These are phyloP conservation scores for Ascocoryne sarcoides DNA, from an alignment of 2,329 filamentous ascomycete genomes.

Conservation along the genomic window DNA sequence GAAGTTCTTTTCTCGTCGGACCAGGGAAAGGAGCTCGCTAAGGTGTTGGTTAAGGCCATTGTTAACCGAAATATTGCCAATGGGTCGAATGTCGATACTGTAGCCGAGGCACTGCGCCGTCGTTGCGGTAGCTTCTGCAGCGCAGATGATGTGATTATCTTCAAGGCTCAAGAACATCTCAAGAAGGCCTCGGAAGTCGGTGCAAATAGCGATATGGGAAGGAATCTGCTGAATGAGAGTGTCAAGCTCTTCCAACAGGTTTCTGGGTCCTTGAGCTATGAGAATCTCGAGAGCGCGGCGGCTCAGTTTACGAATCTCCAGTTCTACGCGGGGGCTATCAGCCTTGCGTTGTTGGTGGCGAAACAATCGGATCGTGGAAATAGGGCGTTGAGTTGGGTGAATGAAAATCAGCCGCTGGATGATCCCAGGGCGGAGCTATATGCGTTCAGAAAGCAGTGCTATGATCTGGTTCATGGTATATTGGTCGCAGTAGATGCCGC, in stretches of 20 bases:
- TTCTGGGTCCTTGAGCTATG: conserved; percentile 68
- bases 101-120: conserved; percentile 85
- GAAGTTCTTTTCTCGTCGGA: conserved; percentile 76
- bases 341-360: conserved; percentile 76
- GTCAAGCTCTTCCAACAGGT: conserved; percentile 82
- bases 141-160: conserved; percentile 92
- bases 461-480: conserved; percentile 78
- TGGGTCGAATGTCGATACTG: conserved; percentile 93
- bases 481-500: conserved; percentile 68
- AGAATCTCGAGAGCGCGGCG: conserved; percentile 71
- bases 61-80: conserved; percentile 97
- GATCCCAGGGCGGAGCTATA: conserved; percentile 65
- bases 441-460: conserved; percentile 66
- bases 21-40: conserved; percentile 79
- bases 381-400: conserved; percentile 74
- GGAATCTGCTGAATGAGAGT: conserved; percentile 80
- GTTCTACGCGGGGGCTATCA: conserved; percentile 91
- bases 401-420: conserved; percentile 64
- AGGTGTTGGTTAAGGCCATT: conserved; percentile 91
- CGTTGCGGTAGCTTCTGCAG: conserved; percentile 97
- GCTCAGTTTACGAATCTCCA: conserved; percentile 71
- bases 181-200: conserved; percentile 79
- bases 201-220: conserved; percentile 64
- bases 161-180: conserved; percentile 93
- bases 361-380: conserved; percentile 81